phyloP scores from a whole-genome alignment of 1,139 yeast species.

The Yamadazyma conglobata region DNA sequence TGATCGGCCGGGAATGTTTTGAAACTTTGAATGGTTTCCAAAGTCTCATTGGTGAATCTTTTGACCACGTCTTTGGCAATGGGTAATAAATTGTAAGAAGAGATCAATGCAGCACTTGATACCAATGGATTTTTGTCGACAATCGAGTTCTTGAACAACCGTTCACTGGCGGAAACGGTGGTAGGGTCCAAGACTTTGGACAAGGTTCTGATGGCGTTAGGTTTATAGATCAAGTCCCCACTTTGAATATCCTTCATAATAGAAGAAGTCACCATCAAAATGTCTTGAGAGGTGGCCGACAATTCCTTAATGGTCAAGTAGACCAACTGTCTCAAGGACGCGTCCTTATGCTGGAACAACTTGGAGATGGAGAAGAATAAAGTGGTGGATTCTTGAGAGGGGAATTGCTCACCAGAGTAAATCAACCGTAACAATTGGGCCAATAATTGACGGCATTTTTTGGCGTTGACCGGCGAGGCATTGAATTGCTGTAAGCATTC shows the following conservation, averaged over 20 bases:
- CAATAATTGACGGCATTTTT: constrained; percentile 75
- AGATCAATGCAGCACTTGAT: constrained; percentile 88
- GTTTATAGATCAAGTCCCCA: constrained; percentile 81
- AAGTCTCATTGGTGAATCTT: constrained; percentile 90
- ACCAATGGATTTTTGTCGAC: constrained; percentile 88
- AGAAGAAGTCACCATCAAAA: constrained; percentile 95
- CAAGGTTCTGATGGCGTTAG: constrained; percentile 91
- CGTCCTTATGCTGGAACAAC: constrained; percentile 89
- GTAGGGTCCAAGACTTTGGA: constrained; percentile 87
- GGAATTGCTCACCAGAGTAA: constrained; percentile 84
- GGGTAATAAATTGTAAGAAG: constrained; percentile 86
- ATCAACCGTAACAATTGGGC: constrained; percentile 70
- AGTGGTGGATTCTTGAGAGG: constrained; percentile 85
- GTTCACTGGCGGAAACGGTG: constrained; percentile 91
- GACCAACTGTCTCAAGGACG: constrained; percentile 87
- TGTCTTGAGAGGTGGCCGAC: constrained; percentile 80
- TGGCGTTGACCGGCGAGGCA: constrained; percentile 86
- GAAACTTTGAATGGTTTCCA: constrained; percentile 74
- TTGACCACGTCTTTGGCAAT: constrained; percentile 88
- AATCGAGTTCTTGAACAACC: constrained; percentile 87
- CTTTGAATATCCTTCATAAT: constrained; percentile 97
- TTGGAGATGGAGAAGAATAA: constrained; percentile 92
- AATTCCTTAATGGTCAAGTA: constrained; percentile 92
- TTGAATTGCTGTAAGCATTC: constrained; percentile 93
- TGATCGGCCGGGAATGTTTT: constrained; percentile 64